These are phyloP conservation scores for Plantago elongata DNA, from an alignment of 257 asterid species.

Conservation along the genomic window DNA sequence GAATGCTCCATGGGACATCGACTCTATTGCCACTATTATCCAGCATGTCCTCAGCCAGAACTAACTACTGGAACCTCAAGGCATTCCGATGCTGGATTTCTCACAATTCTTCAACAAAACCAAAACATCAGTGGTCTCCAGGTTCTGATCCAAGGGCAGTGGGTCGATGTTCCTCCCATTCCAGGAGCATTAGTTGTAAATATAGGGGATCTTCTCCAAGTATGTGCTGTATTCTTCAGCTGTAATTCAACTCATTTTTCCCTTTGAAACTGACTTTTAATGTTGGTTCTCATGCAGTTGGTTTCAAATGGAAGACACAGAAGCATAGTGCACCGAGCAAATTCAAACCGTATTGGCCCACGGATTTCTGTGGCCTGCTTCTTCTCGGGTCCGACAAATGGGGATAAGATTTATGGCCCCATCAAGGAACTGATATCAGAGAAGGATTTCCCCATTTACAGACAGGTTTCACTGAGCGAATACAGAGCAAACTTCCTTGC, in stretches of 20 bases:
- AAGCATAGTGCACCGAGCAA: constrained; percentile 29
- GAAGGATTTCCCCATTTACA: constrained; percentile 29
- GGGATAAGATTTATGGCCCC: constrained; percentile 26
- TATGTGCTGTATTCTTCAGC: neutral
- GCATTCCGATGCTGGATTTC: constrained; percentile 17
- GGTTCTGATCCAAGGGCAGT: constrained; percentile 8
- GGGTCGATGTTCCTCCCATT: constrained; percentile 16
- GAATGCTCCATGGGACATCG: constrained; percentile 15
- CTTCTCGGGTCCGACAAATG: constrained; percentile 9
- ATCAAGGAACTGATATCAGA: constrained; percentile 33
- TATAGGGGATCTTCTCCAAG: constrained; percentile 21
- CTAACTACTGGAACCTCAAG: constrained; percentile 13
- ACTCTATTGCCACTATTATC: constrained; percentile 10
- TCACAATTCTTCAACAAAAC: constrained; percentile 14
- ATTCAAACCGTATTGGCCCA: constrained; percentile 25
- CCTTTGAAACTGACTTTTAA: no score
- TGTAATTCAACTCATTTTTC: no score
- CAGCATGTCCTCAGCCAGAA: constrained; percentile 20
- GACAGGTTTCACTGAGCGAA: constrained; percentile 21
- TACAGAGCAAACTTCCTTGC: constrained; percentile 11
- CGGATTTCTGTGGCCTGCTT: constrained; percentile 37
- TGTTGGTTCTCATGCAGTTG: constrained; percentile 16
- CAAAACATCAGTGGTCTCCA: constrained; percentile 10
- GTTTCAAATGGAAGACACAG: constrained; percentile 30
- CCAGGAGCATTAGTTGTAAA: constrained; percentile 15